These are phyloP conservation scores for Neonectria ditissima DNA, from an alignment of 2,329 filamentous ascomycete genomes.

Conservation along the genomic window DNA sequence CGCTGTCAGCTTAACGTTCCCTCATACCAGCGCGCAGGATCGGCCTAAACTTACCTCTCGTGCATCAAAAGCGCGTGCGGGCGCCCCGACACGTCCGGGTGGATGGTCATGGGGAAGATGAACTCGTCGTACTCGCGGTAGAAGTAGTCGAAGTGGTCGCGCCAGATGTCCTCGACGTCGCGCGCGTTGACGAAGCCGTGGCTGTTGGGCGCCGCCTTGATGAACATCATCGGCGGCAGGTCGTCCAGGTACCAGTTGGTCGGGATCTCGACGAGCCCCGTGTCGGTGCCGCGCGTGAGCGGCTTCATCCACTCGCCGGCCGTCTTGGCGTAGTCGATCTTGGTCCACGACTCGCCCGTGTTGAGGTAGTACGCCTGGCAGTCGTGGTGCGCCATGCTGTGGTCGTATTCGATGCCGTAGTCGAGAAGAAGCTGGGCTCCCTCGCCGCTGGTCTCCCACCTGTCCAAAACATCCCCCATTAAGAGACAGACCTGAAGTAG, in stretches of 20 bases:
- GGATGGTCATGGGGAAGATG: conserved; percentile 81
- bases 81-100: conserved; percentile 78
- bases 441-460: conserved; percentile 78
- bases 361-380: conserved; percentile 73
- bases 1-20: neutral
- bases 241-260: conserved; percentile 72
- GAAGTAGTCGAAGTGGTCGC: conserved; percentile 78
- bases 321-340: conserved; percentile 69
- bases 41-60: conserved; percentile 53
- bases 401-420: conserved; percentile 78
- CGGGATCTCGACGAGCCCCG: conserved; percentile 74
- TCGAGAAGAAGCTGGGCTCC: conserved; percentile 72
- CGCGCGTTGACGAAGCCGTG: conserved; percentile 70
- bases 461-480: conserved; percentile 31
- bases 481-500: neutral
- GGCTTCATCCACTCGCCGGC: conserved; percentile 59
- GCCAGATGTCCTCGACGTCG: conserved; percentile 75
- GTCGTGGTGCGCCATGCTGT: conserved; percentile 73
- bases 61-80: conserved; percentile 81
- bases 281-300: conserved; percentile 67
- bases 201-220: conserved; percentile 73
- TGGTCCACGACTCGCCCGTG: conserved; percentile 75
- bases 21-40: neutral
- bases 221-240: conserved; percentile 79
- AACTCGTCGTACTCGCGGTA: conserved; percentile 83